Percentiles rank a stretch among this genome's conserved stretches.
Conservation (phyloP, 2,329 filamentous ascomycete genomes). For the Talaromyces sp. region DNA sequence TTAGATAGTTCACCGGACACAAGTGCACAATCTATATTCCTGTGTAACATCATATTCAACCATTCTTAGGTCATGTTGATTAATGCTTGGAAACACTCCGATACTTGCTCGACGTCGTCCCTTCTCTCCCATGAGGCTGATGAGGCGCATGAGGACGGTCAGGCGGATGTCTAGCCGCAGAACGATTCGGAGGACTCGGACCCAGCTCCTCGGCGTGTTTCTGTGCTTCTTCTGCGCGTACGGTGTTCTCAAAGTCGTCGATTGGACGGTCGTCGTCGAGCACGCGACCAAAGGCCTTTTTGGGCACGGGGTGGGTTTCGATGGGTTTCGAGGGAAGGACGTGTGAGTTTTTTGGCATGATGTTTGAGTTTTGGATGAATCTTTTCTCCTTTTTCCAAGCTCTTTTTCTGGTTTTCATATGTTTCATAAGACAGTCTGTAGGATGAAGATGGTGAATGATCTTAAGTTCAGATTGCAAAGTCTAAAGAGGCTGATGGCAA, state of each 20-base stretch:
- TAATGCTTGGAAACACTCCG: slow-evolving; percentile 19
- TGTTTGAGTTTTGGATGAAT: no score
- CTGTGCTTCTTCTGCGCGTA: slow-evolving; percentile 16
- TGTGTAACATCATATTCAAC: background rate
- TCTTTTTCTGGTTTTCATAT: background rate
- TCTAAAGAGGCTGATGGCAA: slow-evolving; percentile 7
- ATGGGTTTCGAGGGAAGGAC: slow-evolving; percentile 15
- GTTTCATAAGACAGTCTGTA: no score
- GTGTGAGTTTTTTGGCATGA: slow-evolving; percentile 16
- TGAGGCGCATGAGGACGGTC: slow-evolving; percentile 10
- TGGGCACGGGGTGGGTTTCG: slow-evolving; percentile 16
- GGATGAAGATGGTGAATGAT: background rate
- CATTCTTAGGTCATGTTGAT: background rate
- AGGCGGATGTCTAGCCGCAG: slow-evolving; percentile 10
- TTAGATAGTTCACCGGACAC: background rate
- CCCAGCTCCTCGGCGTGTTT: slow-evolving; percentile 8
- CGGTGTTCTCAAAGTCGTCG: slow-evolving; percentile 20
- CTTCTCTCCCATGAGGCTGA: slow-evolving; percentile 8
- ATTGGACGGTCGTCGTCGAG: slow-evolving; percentile 20
- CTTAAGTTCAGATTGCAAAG: background rate
- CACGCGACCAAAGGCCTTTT: slow-evolving; percentile 21
- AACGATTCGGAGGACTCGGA: slow-evolving; percentile 19
- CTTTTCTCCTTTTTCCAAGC: no score
- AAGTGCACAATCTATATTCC: background rate
- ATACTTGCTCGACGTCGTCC: slow-evolving; percentile 19